phyloP scores from a whole-genome alignment of 2,329 filamentous ascomycete species.

The Tympanopsis confertula region DNA sequence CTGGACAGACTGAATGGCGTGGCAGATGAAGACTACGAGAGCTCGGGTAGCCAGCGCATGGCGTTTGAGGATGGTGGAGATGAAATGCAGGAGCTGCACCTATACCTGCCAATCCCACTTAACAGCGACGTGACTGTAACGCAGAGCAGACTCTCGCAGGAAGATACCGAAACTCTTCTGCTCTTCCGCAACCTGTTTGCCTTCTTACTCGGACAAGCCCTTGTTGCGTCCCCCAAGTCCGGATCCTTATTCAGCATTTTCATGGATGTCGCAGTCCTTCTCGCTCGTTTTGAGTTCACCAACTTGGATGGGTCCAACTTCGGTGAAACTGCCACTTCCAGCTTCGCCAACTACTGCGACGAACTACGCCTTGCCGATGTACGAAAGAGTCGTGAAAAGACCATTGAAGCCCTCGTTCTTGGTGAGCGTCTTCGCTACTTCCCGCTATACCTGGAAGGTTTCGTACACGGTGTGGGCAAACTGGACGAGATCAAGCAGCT shows the following conservation, averaged over 20 bases:
- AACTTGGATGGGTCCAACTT: constrained; percentile 53
- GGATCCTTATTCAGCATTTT: constrained; percentile 47
- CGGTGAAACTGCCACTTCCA: constrained; percentile 42
- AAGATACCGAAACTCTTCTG: constrained; percentile 44
- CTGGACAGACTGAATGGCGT: constrained; percentile 12
- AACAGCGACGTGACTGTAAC: constrained; percentile 31
- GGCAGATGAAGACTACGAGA: constrained; percentile 19
- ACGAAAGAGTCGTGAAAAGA: constrained; percentile 48
- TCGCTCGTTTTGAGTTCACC: constrained; percentile 45
- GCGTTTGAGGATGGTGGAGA: constrained; percentile 30
- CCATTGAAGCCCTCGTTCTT: constrained; percentile 51
- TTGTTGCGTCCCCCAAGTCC: constrained; percentile 43
- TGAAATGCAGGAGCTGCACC: constrained; percentile 30
- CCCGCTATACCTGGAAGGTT: constrained; percentile 51
- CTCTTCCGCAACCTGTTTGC: constrained; percentile 53
- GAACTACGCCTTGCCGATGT: constrained; percentile 50
- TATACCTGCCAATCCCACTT: constrained; percentile 46
- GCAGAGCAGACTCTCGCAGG: constrained; percentile 17
- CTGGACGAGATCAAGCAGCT: constrained; percentile 38
- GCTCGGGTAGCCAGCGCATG: constrained; percentile 32
- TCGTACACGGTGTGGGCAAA: constrained; percentile 53
- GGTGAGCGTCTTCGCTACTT: constrained; percentile 51
- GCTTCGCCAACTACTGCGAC: constrained; percentile 40
- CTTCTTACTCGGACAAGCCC: constrained; percentile 48
- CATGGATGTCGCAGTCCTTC: constrained; percentile 43